Conservation (phyloP, 2,329 filamentous ascomycete species). For the Alternaria viburni region DNA sequence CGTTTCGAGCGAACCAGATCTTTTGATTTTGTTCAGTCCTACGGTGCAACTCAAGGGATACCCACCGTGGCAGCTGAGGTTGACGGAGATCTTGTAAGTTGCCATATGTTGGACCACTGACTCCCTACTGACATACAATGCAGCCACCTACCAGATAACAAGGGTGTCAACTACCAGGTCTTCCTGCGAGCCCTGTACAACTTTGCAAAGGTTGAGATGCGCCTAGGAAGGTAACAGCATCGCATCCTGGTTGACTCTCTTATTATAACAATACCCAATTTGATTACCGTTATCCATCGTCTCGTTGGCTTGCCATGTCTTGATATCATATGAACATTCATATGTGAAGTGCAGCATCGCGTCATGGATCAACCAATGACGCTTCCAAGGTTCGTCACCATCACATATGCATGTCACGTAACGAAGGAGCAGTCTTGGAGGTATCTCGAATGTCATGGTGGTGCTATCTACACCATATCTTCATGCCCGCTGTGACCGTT, state of each 20-base stretch:
- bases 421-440: conserved; percentile 19
- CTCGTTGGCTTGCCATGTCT: background rate
- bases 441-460: conserved; percentile 40
- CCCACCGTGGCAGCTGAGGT: conserved; percentile 91
- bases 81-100: conserved; percentile 89
- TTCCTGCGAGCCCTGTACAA: conserved; percentile 85
- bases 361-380: background rate
- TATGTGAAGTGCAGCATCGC: background rate
- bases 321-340: background rate
- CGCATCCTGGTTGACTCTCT: conserved; percentile 3
- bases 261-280: conserved; percentile 23
- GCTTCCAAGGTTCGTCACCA: too few species aligned
- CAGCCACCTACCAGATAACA: conserved; percentile 69
- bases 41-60: conserved; percentile 86
- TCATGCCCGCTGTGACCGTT: conserved; percentile 37
- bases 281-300: background rate
- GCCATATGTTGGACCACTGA: background rate
- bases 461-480: conserved; percentile 41
- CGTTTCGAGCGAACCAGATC: conserved; percentile 87
- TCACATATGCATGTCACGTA: background rate
- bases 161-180: conserved; percentile 89
- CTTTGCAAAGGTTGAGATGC: conserved; percentile 87
- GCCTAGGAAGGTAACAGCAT: conserved; percentile 67
- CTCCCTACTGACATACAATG: conserved; percentile 11
- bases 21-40: conserved; percentile 86